Conservation (phyloP, 2,329 filamentous ascomycete species). For the Neonectria neomacrospora region DNA sequence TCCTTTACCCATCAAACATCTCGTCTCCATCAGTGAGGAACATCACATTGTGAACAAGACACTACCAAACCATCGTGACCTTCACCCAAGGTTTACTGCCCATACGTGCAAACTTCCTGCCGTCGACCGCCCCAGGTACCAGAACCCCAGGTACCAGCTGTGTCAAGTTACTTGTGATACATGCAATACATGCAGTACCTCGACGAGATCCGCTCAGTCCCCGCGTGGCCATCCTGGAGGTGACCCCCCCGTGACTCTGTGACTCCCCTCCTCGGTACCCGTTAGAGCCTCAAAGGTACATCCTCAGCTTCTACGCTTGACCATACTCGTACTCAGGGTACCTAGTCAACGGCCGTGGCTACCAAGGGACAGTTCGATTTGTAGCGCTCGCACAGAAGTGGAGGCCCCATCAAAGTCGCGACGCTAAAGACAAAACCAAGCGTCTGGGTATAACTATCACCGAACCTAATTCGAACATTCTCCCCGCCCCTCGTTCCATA, state of each 20-base stretch:
- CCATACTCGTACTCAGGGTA: neutral
- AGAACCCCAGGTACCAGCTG: neutral
- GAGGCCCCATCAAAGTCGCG: neutral
- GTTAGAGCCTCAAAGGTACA: neutral
- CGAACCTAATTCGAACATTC: slow-evolving; percentile 42
- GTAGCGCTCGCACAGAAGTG: neutral
- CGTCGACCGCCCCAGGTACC: neutral
- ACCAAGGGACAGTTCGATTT: neutral
- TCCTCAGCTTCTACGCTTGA: neutral
- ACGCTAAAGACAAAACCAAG: slow-evolving; percentile 41
- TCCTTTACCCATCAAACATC: neutral
- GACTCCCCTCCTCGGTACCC: neutral
- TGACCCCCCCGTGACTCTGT: neutral
- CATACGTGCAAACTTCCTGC: neutral
- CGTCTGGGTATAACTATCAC: slow-evolving; percentile 45
- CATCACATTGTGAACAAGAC: too few species aligned
- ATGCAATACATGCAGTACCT: neutral
- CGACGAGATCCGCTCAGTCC: neutral
- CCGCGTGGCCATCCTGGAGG: neutral
- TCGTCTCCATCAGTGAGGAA: neutral
- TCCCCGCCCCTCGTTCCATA: slow-evolving; percentile 31
- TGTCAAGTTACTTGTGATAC: neutral
- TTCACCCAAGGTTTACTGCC: neutral
- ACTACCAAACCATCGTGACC: neutral
- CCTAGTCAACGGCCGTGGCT: neutral